These are phyloP conservation scores for Brettanomyces sp. DNA, from an alignment of 805 yeast genomes.

Conservation along the genomic window DNA sequence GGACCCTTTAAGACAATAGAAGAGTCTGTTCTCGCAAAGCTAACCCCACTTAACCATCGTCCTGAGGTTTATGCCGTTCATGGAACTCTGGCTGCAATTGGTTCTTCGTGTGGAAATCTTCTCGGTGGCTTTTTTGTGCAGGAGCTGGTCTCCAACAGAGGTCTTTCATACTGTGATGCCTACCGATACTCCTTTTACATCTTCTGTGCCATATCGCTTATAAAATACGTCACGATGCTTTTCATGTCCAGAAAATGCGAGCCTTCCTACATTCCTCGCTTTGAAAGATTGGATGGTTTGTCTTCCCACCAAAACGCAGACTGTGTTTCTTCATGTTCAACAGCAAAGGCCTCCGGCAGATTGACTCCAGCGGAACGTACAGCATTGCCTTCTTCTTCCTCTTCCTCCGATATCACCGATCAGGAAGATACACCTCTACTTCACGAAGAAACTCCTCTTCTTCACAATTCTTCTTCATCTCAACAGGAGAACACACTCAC, in stretches of 20 bases:
- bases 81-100: constrained; percentile 57
- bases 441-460: background rate
- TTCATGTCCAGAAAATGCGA: constrained; percentile 49
- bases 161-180: constrained; percentile 30
- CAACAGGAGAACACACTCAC: constrained; percentile 12
- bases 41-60: constrained; percentile 54
- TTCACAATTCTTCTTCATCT: background rate
- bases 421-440: background rate
- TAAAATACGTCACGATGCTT: constrained; percentile 42
- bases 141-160: constrained; percentile 23
- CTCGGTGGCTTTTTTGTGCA: constrained; percentile 53
- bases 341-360: background rate
- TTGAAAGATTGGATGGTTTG: background rate
- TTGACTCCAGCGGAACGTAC: background rate
- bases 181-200: constrained; percentile 50
- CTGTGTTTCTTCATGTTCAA: background rate
- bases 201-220: constrained; percentile 45
- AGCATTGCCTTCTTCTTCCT: background rate
- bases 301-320: background rate
- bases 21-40: constrained; percentile 73
- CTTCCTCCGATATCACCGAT: background rate
- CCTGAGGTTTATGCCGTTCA: constrained; percentile 73
- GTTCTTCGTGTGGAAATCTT: constrained; percentile 67
- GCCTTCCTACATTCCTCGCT: constrained; percentile 19
- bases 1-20: constrained; percentile 87